phyloP scores from a whole-genome alignment of 2,329 filamentous ascomycete genomes.

The Fusarium buxicola region DNA sequence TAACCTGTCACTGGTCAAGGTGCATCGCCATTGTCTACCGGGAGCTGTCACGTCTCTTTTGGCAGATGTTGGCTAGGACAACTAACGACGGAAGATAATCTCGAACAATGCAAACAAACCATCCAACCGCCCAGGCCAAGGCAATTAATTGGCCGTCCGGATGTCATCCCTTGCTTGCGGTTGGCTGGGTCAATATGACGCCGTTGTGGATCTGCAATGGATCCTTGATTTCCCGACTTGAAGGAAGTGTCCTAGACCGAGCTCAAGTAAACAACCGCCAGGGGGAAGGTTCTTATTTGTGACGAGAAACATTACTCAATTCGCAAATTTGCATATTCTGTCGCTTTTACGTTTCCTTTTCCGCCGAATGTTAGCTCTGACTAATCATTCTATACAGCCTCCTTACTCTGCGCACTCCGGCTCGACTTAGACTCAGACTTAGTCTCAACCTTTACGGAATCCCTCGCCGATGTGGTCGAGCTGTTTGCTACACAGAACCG shows the following conservation, averaged over 20 bases:
- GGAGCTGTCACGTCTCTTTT: no score
- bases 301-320: neutral
- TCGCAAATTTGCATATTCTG: no score
- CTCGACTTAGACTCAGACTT: neutral
- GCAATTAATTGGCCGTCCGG: neutral
- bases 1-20: no score
- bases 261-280: slow-evolving; percentile 3
- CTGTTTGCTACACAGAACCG: neutral
- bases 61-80: neutral
- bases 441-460: neutral
- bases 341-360: neutral
- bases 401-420: neutral
- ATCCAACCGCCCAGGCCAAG: neutral
- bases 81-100: neutral
- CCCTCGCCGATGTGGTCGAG: neutral
- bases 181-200: slow-evolving; percentile 37
- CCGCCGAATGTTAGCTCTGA: neutral
- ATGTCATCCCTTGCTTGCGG: slow-evolving; percentile 23
- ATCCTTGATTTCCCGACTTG: slow-evolving; percentile 26
- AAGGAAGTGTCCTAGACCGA: slow-evolving; percentile 13
- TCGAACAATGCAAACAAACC: no score
- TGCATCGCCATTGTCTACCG: no score
- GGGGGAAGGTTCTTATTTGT: neutral
- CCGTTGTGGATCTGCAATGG: slow-evolving; percentile 38
- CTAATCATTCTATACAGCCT: neutral